Conservation (phyloP, 495 filamentous ascomycete genomes). For the Aspergillus sclerotioniger region DNA sequence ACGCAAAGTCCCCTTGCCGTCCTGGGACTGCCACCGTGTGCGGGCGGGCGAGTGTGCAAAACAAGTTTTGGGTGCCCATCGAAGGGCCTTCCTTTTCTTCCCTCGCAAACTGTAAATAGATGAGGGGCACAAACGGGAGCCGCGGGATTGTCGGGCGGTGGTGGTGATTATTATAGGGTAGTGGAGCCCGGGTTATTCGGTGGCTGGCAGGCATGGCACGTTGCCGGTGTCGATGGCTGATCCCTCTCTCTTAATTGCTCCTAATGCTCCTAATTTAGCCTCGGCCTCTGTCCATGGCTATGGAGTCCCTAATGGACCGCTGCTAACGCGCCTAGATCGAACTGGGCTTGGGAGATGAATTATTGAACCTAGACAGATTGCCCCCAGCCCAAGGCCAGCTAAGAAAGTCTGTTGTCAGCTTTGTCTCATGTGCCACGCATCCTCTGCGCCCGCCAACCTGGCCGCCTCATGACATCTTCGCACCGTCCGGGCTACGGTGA, state of each 20-base stretch:
- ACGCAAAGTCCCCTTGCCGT: too few species aligned
- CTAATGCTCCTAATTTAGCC: background rate
- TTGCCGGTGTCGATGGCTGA: slow-evolving; percentile 13
- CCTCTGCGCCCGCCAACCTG: background rate
- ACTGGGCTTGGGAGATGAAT: background rate
- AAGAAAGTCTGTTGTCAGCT: background rate
- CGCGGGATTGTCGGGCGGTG: slow-evolving; percentile 6
- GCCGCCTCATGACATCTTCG: background rate
- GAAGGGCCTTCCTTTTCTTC: background rate
- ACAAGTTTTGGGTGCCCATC: background rate
- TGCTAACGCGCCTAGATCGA: background rate
- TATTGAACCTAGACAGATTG: slow-evolving; percentile 1
- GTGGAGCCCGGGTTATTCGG: slow-evolving; percentile 17
- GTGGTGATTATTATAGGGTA: background rate
- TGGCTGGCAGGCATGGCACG: slow-evolving; percentile 21
- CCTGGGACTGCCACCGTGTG: background rate
- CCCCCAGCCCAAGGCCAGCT: background rate
- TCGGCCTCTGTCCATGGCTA: background rate
- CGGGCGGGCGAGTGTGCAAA: background rate
- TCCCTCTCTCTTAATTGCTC: background rate
- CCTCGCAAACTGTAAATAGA: slow-evolving; percentile 1
- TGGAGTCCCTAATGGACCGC: background rate
- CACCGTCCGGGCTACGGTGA: background rate
- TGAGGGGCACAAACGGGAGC: slow-evolving; percentile 9
- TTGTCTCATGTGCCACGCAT: slow-evolving; percentile 1